Percentiles rank a stretch among this genome's conserved stretches.
Evolutionary conservation across 495 filamentous ascomycete species (phyloP).

Genomic region (Penicillium diatomitis): DNA sequence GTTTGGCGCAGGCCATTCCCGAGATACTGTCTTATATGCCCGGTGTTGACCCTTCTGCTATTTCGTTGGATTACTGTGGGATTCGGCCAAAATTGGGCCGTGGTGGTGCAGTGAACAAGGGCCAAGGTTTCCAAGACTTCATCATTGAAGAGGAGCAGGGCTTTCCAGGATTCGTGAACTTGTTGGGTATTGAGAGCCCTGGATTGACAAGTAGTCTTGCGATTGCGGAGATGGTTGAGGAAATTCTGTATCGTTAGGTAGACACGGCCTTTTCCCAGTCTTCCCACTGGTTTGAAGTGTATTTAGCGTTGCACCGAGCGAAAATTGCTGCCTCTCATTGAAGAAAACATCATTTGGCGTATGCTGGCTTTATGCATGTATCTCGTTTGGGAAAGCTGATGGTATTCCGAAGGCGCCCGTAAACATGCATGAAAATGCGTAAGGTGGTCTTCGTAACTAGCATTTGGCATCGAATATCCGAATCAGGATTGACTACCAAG

Average conservation of each 20-base stretch:
- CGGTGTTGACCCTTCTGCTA: conserved; percentile 49
- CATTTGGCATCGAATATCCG: too few relatives aligned
- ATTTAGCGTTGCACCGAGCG: neutral
- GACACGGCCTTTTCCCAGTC: too few relatives aligned
- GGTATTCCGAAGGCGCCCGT: too few relatives aligned
- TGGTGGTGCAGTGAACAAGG: conserved; percentile 45
- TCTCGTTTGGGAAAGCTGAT: too few relatives aligned
- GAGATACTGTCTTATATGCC: conserved; percentile 79
- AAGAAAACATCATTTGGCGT: too few relatives aligned
- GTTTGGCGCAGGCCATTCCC: conserved; percentile 55
- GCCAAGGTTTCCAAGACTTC: conserved; percentile 74
- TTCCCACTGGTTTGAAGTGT: neutral
- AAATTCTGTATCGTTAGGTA: conserved; percentile 53
- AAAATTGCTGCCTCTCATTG: too few relatives aligned
- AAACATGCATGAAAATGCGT: too few relatives aligned
- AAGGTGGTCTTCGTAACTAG: too few relatives aligned
- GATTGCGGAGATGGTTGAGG: conserved; percentile 75
- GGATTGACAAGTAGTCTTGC: conserved; percentile 85
- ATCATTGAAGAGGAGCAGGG: conserved; percentile 74
- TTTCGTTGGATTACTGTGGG: conserved; percentile 82
- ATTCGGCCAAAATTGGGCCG: conserved; percentile 78
- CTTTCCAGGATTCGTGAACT: conserved; percentile 78
- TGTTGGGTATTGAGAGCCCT: conserved; percentile 91
- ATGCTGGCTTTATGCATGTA: too few relatives aligned
- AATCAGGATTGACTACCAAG: too few relatives aligned